These are phyloP conservation scores for Dendrobium chrysotoxum DNA, from an alignment of 106 monocot genomes.

Conservation along the genomic window DNA sequence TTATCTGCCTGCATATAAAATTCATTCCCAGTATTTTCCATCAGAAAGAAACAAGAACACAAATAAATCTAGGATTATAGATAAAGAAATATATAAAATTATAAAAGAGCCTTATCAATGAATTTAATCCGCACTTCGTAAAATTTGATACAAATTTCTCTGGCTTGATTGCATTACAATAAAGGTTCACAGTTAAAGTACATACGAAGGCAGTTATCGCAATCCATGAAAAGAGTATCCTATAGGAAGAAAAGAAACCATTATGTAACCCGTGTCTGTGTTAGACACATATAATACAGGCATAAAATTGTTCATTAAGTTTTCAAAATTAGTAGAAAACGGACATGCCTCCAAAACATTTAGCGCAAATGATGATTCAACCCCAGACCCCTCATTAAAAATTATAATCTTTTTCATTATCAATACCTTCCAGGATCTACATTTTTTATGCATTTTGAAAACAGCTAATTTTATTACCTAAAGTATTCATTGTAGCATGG, in stretches of 20 bases:
- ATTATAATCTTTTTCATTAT: too few species aligned
- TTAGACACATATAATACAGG: background rate
- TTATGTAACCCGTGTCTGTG: background rate
- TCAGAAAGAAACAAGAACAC: background rate
- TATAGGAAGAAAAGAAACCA: background rate
- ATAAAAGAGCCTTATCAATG: too few species aligned
- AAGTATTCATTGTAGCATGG: background rate
- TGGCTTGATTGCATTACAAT: background rate
- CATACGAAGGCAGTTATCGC: background rate
- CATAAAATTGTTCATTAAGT: too few species aligned
- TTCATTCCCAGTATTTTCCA: background rate
- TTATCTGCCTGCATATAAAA: constrained; percentile 28
- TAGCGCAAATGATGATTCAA: too few species aligned
- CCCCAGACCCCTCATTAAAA: too few species aligned
- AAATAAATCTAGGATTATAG: background rate
- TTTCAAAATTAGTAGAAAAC: too few species aligned
- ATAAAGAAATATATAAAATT: background rate
- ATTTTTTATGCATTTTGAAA: background rate
- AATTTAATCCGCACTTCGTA: background rate
- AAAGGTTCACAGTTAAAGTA: background rate
- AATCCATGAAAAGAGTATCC: background rate
- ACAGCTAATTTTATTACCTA: background rate
- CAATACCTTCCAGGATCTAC: too few species aligned
- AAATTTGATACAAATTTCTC: background rate
- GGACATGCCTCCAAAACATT: too few species aligned